phyloP scores from a whole-genome alignment of 2,329 filamentous ascomycete species.

The Incumbomyces delicatus region DNA sequence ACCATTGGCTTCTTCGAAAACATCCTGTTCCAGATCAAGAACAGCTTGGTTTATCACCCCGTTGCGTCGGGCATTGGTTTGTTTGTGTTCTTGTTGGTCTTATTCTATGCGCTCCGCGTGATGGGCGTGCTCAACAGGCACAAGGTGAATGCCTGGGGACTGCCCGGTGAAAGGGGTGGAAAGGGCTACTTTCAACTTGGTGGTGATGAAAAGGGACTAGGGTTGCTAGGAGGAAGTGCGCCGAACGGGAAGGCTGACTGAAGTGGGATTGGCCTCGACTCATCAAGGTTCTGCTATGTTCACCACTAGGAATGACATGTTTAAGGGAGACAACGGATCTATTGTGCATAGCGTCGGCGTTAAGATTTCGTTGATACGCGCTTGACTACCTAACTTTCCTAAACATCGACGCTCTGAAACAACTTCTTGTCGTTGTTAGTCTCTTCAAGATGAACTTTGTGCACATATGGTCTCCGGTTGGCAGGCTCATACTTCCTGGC shows the following conservation, averaged over 20 bases:
- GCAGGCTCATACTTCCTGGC: too few relatives aligned
- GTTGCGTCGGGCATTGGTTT: constrained; percentile 9
- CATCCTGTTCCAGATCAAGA: constrained; percentile 36
- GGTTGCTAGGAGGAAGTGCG: constrained; percentile 2
- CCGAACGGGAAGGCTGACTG: constrained; percentile 4
- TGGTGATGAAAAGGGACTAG: constrained; percentile 4
- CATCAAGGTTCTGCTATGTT: too few relatives aligned
- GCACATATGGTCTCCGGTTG: too few relatives aligned
- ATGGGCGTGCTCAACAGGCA: not conserved
- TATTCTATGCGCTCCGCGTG: not conserved
- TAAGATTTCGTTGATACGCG: not conserved
- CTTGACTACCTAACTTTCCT: not conserved
- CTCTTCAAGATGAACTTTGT: too few relatives aligned
- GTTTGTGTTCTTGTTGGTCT: not conserved
- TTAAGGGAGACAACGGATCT: not conserved
- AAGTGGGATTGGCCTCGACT: too few relatives aligned
- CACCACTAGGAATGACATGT: too few relatives aligned
- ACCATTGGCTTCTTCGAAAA: constrained; percentile 39
- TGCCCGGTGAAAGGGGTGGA: not conserved
- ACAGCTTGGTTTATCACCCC: constrained; percentile 35
- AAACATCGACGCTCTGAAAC: too few relatives aligned
- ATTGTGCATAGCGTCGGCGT: not conserved
- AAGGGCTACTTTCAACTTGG: constrained; percentile 4
- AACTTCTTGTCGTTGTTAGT: too few relatives aligned
- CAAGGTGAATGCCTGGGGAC: not conserved